Base-by-base conservation (phyloP, 805 yeast species). In the Ogataea populi-albae region DNA sequence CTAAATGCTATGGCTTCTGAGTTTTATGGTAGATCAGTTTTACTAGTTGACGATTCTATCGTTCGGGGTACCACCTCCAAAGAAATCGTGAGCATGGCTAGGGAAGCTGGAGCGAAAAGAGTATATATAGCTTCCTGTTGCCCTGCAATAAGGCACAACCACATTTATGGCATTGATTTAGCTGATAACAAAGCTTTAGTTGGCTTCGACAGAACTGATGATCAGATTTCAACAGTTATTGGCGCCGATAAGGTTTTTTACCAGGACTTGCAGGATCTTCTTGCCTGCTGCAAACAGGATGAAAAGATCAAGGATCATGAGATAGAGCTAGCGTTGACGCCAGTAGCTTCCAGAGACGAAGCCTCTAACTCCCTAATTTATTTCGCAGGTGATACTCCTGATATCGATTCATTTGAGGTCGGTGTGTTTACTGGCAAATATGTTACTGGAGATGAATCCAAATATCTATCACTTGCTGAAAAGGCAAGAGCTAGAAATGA, bases 101-200 rank as follows among this genome's bases (percentile, higher is more conserved):
- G 84, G 51, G 98, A 93, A 62, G 96, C 98, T 4, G 98, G 98
- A 40, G 98, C 98, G 29, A 80, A 76, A 43, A 82, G 79, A 51
- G 98, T 93, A n/a, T 91, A 77, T 59, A 83, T 93, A 61, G 98
- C 98, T 0, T 86, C 95, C 17, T 93, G 97, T 56, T 95, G 98
- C 11, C 98, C 98, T 19, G 94, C 97, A n/a, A 93, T 93, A 53
- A 78, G 98, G 62, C 79, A 70, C 65, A 93, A 93, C 66, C 98
- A 93, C 59, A 87, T 93, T 40, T 93, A 93, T 61, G 98, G 98
- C 60, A 93, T 93, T 48, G 98, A 93, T 66, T 74, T 93, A 43
- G 98, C 98, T 19, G 98, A 93, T 56, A 86, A 91, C 32, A 85
- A 79, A 61, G 96, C 96, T 8, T 71, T 93, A 23, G 96, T 93